phyloP scores from a whole-genome alignment of 345 rosid genomes.

The Gossypium mustelinum region DNA sequence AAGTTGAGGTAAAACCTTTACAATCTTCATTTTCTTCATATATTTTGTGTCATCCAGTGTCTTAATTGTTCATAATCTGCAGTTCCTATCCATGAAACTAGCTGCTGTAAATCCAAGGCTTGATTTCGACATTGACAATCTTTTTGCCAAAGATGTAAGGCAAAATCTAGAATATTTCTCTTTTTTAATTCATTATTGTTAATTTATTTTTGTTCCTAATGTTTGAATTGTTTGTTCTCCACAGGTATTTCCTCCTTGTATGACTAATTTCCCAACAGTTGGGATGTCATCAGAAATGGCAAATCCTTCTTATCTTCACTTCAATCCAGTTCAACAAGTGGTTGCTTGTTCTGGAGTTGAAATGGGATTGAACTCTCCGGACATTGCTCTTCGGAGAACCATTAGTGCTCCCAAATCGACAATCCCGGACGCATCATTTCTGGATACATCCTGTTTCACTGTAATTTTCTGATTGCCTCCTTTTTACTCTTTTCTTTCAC shows the following conservation, averaged over 20 bases:
- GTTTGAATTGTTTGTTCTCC: neutral
- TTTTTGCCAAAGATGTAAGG: constrained; percentile 53
- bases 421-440: constrained; percentile 38
- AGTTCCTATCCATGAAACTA: constrained; percentile 75
- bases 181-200: neutral
- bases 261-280: constrained; percentile 32
- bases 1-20: constrained; percentile 54
- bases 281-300: constrained; percentile 49
- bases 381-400: constrained; percentile 38
- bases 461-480: constrained; percentile 31
- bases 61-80: constrained; percentile 16
- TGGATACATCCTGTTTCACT: constrained; percentile 43
- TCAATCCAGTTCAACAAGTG: constrained; percentile 46
- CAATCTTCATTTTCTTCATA: neutral
- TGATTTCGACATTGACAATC: constrained; percentile 44
- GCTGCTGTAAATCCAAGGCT: constrained; percentile 62
- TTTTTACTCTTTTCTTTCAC: neutral
- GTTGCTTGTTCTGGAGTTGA: constrained; percentile 47
- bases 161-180: neutral
- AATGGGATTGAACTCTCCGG: constrained; percentile 33
- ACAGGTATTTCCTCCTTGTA: constrained; percentile 38
- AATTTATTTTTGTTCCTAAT: neutral
- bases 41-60: neutral
- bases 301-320: constrained; percentile 43
- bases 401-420: constrained; percentile 40